Base-by-base conservation (phyloP, 805 yeast species). In the Monosporozyma unispora region DNA sequence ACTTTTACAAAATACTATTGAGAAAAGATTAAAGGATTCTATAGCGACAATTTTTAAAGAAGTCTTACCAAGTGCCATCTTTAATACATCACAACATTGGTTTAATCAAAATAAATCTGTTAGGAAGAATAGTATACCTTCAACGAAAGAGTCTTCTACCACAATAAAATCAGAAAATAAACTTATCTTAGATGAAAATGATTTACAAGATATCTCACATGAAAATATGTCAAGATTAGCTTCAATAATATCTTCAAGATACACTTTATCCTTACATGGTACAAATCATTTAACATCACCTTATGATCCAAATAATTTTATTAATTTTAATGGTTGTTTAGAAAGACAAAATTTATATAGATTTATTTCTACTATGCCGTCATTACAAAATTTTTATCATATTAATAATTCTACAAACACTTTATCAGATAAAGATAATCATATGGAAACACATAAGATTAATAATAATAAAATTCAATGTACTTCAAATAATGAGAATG, bases 191-290 rank as follows among this genome's bases (percentile, higher is more conserved):
- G 69, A 62, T 31, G 65, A 60, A 22, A 48, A 49, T 4, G 69
- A 65, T 46, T 47, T 60, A 23, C 63, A 58, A 22, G 78, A 79
- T 46, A 71, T 83, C 16, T 76, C 85, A 3, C 79, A 87, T 2
- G 82, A 82, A 9, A 82, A 81, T 54, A 76, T 82, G 74, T 71
- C 81, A 61, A 75, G 84, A 58, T 72, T 90, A 12, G 76, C 85
- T 0, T 76, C 86, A 4, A 70, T 91, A 51, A 77, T 80, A 45
- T 79, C 83, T 14, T 81, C 91, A 1, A 77, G 96, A 54, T 88
- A 86, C 55, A 87, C 97, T 0, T 72, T 91, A 52, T 79, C 86
- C n/a, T 65, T 91, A 45, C 73, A 77, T 23, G 75, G 86, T 0
- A 81, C 86, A 1, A 44, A 23, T 19, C 58, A 58, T 9, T 68